Evolutionary conservation across 352 stramenopile species (phyloP).

Genomic region (Pelagophyceae sp.): DNA sequence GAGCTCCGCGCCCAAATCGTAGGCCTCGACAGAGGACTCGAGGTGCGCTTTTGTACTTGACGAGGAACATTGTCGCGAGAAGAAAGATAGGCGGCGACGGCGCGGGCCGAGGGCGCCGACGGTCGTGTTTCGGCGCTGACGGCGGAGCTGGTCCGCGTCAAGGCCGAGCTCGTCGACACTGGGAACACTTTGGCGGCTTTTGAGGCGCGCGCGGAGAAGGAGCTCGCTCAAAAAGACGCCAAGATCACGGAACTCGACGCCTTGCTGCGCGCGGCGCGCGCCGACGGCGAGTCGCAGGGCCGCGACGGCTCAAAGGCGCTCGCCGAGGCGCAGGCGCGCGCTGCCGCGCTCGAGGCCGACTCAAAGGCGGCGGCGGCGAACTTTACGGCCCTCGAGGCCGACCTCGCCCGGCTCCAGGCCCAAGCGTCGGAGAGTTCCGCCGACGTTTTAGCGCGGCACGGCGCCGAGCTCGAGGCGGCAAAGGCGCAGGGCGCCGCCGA

Average conservation of each 20-base stretch:
- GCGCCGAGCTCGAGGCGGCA: too few species aligned
- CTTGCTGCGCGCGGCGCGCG: neutral
- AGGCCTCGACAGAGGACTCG: too few species aligned
- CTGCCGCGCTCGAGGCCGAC: neutral
- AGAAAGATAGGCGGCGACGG: too few species aligned
- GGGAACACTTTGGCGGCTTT: neutral
- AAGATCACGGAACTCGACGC: constrained; percentile 10
- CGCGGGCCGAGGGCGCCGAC: too few species aligned
- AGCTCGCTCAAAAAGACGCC: neutral
- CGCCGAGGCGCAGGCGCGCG: neutral
- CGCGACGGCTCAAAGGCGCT: constrained; percentile 11
- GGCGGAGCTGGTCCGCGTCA: neutral
- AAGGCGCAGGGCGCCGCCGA: too few species aligned
- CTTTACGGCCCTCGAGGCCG: too few species aligned
- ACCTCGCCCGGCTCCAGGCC: constrained; percentile 12
- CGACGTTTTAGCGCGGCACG: too few species aligned
- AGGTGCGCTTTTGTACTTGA: too few species aligned
- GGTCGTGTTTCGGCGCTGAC: neutral
- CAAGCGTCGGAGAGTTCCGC: neutral
- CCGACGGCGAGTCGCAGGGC: too few species aligned
- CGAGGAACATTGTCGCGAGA: too few species aligned
- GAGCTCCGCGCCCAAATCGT: too few species aligned
- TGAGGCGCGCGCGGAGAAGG: constrained; percentile 2
- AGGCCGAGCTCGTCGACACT: neutral
- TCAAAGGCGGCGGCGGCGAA: constrained; percentile 15